Conservation (phyloP, 2,329 filamentous ascomycete species). For the Sordariomycetes sp. region DNA sequence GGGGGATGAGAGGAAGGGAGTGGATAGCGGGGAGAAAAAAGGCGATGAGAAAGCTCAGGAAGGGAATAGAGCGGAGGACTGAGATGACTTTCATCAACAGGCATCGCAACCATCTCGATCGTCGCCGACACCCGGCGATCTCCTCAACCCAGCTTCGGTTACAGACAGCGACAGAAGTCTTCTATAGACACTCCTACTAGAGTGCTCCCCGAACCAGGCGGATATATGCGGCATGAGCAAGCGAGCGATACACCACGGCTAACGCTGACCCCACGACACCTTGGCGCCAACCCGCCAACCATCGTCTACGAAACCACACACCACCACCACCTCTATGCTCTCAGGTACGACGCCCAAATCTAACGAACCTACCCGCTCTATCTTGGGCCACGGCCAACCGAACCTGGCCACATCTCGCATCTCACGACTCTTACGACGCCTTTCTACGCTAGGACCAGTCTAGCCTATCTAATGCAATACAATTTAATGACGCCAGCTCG, state of each 20-base stretch:
- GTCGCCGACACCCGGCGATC: not conserved
- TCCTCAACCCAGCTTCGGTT: not conserved
- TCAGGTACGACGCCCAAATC: too few species aligned
- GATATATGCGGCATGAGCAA: not conserved
- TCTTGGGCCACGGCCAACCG: not conserved
- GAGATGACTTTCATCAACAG: not conserved
- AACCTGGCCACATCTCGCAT: not conserved
- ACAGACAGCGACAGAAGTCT: too few species aligned
- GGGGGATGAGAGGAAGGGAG: not conserved
- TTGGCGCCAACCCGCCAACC: too few species aligned
- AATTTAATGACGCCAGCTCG: not conserved
- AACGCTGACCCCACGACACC: too few species aligned
- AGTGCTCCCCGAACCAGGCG: too few species aligned
- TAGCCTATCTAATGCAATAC: slow-evolving; percentile 1
- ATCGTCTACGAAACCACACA: too few species aligned
- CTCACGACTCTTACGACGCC: not conserved
- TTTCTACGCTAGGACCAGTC: not conserved
- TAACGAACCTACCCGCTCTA: not conserved
- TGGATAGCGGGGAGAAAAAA: not conserved
- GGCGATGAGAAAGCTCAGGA: slow-evolving; percentile 4
- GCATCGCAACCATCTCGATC: not conserved
- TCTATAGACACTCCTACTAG: too few species aligned
- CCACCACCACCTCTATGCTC: too few species aligned
- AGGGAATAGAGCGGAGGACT: not conserved
- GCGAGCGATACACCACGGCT: not conserved